These are phyloP conservation scores for Plicaturopsis crispa DNA, from an alignment of 768 basidiomycete species.

Conservation along the genomic window DNA sequence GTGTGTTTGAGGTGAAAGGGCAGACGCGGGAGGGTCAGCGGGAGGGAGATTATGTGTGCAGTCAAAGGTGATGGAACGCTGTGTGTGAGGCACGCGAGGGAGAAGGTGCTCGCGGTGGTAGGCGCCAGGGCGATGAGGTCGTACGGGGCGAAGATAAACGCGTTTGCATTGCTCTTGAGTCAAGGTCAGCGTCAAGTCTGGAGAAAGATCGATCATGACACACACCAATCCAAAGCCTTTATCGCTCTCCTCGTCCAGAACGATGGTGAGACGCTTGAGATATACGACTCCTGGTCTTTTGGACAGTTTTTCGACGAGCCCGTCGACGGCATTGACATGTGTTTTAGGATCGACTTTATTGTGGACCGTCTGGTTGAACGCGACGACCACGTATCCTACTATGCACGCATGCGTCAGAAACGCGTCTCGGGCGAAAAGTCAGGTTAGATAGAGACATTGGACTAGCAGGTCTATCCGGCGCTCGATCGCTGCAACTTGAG, in stretches of 20 bases:
- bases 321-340: slow-evolving; percentile 58
- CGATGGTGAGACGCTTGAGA: slow-evolving; percentile 73
- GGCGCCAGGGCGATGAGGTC: slow-evolving; percentile 75
- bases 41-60: slow-evolving; percentile 74
- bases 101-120: slow-evolving; percentile 64
- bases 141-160: slow-evolving; percentile 52
- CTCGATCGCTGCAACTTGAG: slow-evolving; percentile 35
- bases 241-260: slow-evolving; percentile 78
- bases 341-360: slow-evolving; percentile 66
- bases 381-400: slow-evolving; percentile 87
- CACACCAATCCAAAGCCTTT: slow-evolving; percentile 77
- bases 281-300: slow-evolving; percentile 52
- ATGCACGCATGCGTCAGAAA: slow-evolving; percentile 8
- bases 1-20: slow-evolving; percentile 83
- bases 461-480: slow-evolving; percentile 38
- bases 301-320: slow-evolving; percentile 52
- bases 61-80: slow-evolving; percentile 69
- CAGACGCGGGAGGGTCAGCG: slow-evolving; percentile 69
- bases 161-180: slow-evolving; percentile 62
- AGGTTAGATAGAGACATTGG: slow-evolving; percentile 27
- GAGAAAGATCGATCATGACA: slow-evolving; percentile 3
- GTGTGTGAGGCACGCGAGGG: slow-evolving; percentile 75
- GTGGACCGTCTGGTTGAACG: slow-evolving; percentile 65
- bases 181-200: neutral
- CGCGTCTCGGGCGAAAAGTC: neutral